Conservation (phyloP, 371 early-diverging fungal species). For the Rhizopus microsporus region DNA sequence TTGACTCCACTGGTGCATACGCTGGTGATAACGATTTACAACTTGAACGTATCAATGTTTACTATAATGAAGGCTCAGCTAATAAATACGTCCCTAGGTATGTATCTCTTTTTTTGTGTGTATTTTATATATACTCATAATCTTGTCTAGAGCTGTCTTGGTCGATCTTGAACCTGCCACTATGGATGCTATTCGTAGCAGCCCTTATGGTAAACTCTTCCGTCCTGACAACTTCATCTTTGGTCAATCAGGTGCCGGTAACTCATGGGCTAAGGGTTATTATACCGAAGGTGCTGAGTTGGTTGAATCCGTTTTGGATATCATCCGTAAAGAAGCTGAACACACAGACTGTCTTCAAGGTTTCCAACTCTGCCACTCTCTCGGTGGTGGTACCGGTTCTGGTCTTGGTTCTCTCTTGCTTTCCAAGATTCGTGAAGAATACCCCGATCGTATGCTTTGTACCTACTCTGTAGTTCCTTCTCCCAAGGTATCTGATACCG, state of each 20-base stretch:
- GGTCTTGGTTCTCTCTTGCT: constrained; percentile 87
- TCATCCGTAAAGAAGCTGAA: constrained; percentile 86
- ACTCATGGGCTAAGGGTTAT: constrained; percentile 93
- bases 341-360: constrained; percentile 86
- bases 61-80: constrained; percentile 92
- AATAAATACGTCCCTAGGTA: constrained; percentile 84
- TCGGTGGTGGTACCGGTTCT: constrained; percentile 91
- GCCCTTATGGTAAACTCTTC: constrained; percentile 72
- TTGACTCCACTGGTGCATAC: constrained; percentile 75
- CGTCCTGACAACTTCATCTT: constrained; percentile 88
- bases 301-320: constrained; percentile 80
- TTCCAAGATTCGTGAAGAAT: constrained; percentile 92
- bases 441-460: constrained; percentile 90
- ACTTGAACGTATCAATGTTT: constrained; percentile 93
- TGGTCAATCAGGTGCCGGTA: constrained; percentile 91
- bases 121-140: not conserved
- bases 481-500: constrained; percentile 88
- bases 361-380: constrained; percentile 86
- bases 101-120: not conserved
- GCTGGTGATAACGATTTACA: constrained; percentile 87
- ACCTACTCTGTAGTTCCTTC: constrained; percentile 95
- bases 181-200: constrained; percentile 90
- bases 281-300: constrained; percentile 94
- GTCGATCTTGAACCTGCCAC: constrained; percentile 99
- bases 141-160: constrained; percentile 79